Base-by-base conservation (phyloP, 1,284 basidiomycete species). In the Ustilago esculenta region DNA sequence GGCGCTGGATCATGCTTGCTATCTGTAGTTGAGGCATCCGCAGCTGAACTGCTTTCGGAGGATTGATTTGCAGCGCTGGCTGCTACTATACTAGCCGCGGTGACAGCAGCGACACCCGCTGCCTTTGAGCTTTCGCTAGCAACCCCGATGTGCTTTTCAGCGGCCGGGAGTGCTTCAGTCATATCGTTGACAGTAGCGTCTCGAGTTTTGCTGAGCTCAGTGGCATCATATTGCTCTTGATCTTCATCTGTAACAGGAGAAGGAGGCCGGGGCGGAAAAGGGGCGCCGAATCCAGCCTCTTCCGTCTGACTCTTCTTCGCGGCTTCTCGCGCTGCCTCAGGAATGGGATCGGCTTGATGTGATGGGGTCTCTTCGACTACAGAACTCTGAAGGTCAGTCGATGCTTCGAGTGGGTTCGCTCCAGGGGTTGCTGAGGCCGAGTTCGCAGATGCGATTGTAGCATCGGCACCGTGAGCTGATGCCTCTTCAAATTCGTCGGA, bases 401-500 rank as follows among this genome's bases (percentile, higher is more conserved):
- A 43, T 10, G 35, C 33, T 34, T 69, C 66, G 12, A 34, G 24
- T 10, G 66, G 47, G 2, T 63, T 63, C 3, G 66, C 66, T 8
- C 66, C 66, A 14, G 54, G 36, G 17, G 56, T 52, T 14, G 44
- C 33, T 7, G 66, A 37, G 39, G 66, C 33, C 3, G 25, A 21
- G 12, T 30, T 43, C 4, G 74, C 36, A 6, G 45, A 27, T 5
- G 75, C 34, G 3, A 75, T n/a, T 17, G 72, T 56, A 10, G 72
- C 55, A 9, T 64, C 48, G 18, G 55, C 43, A 12, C 44, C 49
- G 12, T 48, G 36, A 5, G 65, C 14, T 15, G 47, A 30, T 2
- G 70, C 85, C 52, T 82, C 14, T 5, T 65, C 60, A 1, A 39
- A 20, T 32, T 64, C 48, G 20, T 73, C 75, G 2, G 65, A 48